Conservation (phyloP, 1,139 yeast species). For the Taiozyma sp. region DNA sequence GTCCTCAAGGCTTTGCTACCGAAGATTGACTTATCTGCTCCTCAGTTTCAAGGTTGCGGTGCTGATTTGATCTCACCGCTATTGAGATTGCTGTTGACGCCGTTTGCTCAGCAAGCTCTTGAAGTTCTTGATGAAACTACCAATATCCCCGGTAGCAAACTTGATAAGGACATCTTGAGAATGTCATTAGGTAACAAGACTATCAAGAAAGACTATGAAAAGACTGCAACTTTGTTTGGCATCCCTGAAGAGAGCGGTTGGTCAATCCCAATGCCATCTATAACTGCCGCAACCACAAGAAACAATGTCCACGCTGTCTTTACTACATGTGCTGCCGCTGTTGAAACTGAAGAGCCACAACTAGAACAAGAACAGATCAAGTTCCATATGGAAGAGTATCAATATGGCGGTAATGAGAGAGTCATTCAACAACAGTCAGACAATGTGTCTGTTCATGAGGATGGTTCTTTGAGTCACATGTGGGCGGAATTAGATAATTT, state of each 20-base stretch:
- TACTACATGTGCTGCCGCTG: slow-evolving; percentile 56
- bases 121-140: slow-evolving; percentile 87
- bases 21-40: slow-evolving; percentile 66
- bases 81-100: slow-evolving; percentile 75
- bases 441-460: slow-evolving; percentile 47
- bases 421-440: slow-evolving; percentile 17
- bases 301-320: slow-evolving; percentile 95
- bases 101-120: slow-evolving; percentile 81
- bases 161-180: slow-evolving; percentile 87
- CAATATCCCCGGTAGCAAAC: slow-evolving; percentile 81
- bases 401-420: slow-evolving; percentile 35
- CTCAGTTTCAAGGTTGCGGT: slow-evolving; percentile 85
- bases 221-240: slow-evolving; percentile 87
- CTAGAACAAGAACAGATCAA: slow-evolving; percentile 42
- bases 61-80: slow-evolving; percentile 94
- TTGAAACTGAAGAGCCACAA: slow-evolving; percentile 24
- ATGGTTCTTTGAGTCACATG: slow-evolving; percentile 83
- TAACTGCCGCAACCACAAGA: slow-evolving; percentile 82
- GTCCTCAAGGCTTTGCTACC: slow-evolving; percentile 73
- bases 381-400: slow-evolving; percentile 66
- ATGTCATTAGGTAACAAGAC: slow-evolving; percentile 86
- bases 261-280: slow-evolving; percentile 95
- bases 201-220: slow-evolving; percentile 75
- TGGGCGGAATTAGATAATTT: slow-evolving; percentile 95
- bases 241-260: slow-evolving; percentile 97